Base-by-base conservation (phyloP, 805 yeast genomes). In the Suhomyces sp. region DNA sequence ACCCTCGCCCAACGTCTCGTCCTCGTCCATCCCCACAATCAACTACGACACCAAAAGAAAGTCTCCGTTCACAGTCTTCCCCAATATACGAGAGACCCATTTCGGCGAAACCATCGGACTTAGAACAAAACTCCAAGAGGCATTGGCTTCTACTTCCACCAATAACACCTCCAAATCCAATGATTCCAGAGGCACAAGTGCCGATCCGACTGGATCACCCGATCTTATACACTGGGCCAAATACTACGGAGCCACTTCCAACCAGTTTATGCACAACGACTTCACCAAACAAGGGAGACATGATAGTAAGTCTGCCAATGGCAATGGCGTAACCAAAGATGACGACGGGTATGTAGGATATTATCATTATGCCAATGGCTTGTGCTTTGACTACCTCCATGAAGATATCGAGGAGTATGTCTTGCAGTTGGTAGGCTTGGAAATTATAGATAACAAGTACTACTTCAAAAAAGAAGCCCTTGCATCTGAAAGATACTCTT, bases 271-370 rank as follows among this genome's bases (percentile, higher is more conserved):
- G 31, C 57, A 61, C 41, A 64, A 70, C 52, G 70, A 69, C 35
- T 73, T 73, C 53, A 57, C 55, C 15, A 41, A 36, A 7, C 57
- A 57, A 38, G 12, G 7, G 6, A 29, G n/a, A 29, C 10, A 17
- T 19, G 24, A 29, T 10, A 22, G 23, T 15, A 10, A 35, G 9
- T 9, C 27, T 13, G 33, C 26, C 15, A 24, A 38, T n/a, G 35
- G 26, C 38, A n/a, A 8, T 5, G 22, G 23, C 12, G 19, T 5
- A 7, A 27, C 26, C 35, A 63, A 61, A 48, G 67, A 66, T 27
- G 75, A 69, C 38, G 79, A 74, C 46, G 77, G 76, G 5, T 74
- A 72, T 55, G 61, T 72, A 5, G 79, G 78, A 0, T 66, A 57
- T 54, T 74, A 69, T 55, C 78, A 74, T 57, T 72, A 60, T 54